A percentile compares a stretch with the other conserved stretches of the same genome.
These are phyloP conservation scores for Termitomyces sp. DNA, from an alignment of 768 basidiomycete genomes.

Conservation along the genomic window DNA sequence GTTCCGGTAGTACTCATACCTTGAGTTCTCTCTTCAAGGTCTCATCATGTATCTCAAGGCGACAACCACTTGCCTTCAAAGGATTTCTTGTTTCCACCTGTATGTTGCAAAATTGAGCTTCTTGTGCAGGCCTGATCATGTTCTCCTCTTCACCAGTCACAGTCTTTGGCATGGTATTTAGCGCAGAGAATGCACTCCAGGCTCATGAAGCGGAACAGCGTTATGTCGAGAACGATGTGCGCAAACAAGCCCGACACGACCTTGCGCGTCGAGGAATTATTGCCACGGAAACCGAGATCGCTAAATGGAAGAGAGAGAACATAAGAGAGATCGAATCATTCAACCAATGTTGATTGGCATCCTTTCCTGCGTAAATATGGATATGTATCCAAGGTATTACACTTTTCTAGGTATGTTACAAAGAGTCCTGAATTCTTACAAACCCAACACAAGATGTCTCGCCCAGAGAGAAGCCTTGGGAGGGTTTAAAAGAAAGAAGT, in stretches of 20 bases:
- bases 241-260: slow-evolving; percentile 69
- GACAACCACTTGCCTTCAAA: slow-evolving; percentile 79
- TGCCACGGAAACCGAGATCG: slow-evolving; percentile 79
- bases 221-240: slow-evolving; percentile 59
- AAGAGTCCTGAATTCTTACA: neutral
- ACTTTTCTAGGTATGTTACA: neutral
- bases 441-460: neutral
- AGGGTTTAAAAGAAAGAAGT: neutral
- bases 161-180: slow-evolving; percentile 65
- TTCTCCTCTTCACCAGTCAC: slow-evolving; percentile 30
- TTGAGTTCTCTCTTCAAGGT: neutral
- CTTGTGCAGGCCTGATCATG: neutral
- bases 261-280: slow-evolving; percentile 71
- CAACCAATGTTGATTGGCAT: neutral
- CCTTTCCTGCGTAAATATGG: neutral
- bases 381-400: neutral
- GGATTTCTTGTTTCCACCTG: slow-evolving; percentile 70
- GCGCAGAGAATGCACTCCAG: slow-evolving; percentile 72
- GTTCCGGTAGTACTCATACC: slow-evolving; percentile 45
- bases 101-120: slow-evolving; percentile 27
- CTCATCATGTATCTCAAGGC: slow-evolving; percentile 31
- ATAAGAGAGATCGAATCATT: slow-evolving; percentile 2
- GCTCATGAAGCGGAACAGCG: slow-evolving; percentile 65
- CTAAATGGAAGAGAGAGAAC: slow-evolving; percentile 60
- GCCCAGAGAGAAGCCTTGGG: neutral